Evolutionary conservation across 306 rosid species (phyloP).

Genomic region (Sesbania bispinosa): DNA sequence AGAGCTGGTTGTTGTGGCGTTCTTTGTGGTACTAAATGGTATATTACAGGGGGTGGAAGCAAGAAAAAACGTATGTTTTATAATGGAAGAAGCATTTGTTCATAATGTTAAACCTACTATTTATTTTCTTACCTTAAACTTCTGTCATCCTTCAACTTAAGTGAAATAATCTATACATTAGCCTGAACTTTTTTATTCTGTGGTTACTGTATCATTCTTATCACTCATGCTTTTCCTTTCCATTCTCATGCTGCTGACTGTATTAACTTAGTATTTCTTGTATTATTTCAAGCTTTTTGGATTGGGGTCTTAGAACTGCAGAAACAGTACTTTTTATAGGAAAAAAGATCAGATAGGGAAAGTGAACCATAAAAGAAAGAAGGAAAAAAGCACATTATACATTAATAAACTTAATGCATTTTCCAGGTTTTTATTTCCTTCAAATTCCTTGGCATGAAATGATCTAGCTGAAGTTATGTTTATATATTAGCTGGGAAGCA

Average conservation of each 20-base stretch:
- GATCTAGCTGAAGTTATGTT: slow-evolving; percentile 16
- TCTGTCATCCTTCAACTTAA: not conserved
- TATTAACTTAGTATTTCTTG: not conserved
- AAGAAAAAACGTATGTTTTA: slow-evolving; percentile 72
- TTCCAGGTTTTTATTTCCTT: too few relatives aligned
- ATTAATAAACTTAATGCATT: not conserved
- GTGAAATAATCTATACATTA: not conserved
- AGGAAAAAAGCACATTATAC: not conserved
- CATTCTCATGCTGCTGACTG: not conserved
- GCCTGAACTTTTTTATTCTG: not conserved
- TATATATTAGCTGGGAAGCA: not conserved
- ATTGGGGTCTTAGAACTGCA: not conserved
- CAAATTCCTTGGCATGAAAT: not conserved
- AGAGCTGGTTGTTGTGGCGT: too few relatives aligned
- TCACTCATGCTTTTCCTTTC: not conserved
- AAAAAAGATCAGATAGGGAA: not conserved
- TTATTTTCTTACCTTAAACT: not conserved
- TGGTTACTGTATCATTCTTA: not conserved
- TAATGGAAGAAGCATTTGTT: slow-evolving; percentile 9
- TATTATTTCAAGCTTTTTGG: not conserved
- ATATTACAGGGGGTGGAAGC: too few relatives aligned
- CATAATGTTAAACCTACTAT: not conserved
- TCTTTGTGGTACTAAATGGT: too few relatives aligned
- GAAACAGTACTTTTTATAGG: not conserved
- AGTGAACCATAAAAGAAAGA: not conserved